phyloP scores from a whole-genome alignment of 2,329 filamentous ascomycete genomes.

The Penicillium sp. region DNA sequence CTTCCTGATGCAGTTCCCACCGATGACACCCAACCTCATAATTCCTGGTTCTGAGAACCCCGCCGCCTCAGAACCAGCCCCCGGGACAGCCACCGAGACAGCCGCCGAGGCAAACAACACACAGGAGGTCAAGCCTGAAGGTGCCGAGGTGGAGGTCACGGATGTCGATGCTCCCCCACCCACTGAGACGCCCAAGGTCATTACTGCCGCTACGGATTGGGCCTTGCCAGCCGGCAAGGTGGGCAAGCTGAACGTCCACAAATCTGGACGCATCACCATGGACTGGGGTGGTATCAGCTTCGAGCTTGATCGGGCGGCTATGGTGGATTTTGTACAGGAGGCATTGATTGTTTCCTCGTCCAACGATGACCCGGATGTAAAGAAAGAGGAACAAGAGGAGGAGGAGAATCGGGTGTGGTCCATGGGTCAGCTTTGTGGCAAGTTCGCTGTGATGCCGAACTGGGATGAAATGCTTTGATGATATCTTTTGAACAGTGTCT shows the following conservation, averaged over 20 bases:
- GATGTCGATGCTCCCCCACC: conserved; percentile 22
- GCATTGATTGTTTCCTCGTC: conserved; percentile 49
- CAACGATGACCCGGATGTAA: conserved; percentile 19
- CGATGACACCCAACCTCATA: conserved; percentile 62
- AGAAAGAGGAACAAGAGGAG: conserved; percentile 29
- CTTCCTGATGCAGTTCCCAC: conserved; percentile 68
- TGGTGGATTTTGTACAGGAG: conserved; percentile 64
- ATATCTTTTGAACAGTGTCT: not conserved
- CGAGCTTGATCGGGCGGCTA: conserved; percentile 60
- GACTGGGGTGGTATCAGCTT: conserved; percentile 67
- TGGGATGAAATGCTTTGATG: conserved; percentile 57
- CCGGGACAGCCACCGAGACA: conserved; percentile 6
- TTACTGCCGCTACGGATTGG: conserved; percentile 47
- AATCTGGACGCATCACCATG: conserved; percentile 64
- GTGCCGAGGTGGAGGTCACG: conserved; percentile 32
- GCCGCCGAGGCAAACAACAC: conserved; percentile 5
- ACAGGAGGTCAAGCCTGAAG: conserved; percentile 36
- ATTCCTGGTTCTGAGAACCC: conserved; percentile 35
- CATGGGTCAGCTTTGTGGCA: conserved; percentile 66
- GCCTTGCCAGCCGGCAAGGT: conserved; percentile 58
- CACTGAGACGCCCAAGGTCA: conserved; percentile 33
- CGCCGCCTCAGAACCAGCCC: conserved; percentile 7
- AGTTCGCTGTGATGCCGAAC: conserved; percentile 66
- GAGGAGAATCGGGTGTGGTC: conserved; percentile 54
- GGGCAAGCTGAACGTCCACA: conserved; percentile 65